Evolutionary conservation across 1,139 yeast species (phyloP), one percentile per base, ranked within the genome.

Genomic region (Saccharomycopsis crataegensis): DNA sequence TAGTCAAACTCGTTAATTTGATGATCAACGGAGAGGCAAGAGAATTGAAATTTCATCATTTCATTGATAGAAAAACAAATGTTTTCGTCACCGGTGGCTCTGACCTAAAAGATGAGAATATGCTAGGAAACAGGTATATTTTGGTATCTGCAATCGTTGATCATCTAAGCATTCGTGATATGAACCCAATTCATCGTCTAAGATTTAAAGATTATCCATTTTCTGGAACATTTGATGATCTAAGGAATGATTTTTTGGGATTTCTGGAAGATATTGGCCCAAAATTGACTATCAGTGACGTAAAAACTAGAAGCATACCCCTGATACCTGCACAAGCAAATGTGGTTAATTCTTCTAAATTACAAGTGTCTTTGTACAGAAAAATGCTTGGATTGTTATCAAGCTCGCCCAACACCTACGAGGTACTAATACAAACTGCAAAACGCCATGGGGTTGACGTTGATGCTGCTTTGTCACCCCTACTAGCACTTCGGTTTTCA

Each of bases 91-190:
- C 17, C 5, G 41, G 16, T 37, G 41, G 4, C 41, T 3, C 14
- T 14, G 16, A 37, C 4, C 52, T 55, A n/a, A 58, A 48, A n/a
- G 52, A 55, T 12, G 58, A 60, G 1, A 59, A 64, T 8, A 22
- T 22, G 28, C 4, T 22, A 4, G 28, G 28, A 22, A 22, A 22
- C 28, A 22, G 28, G 28, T 68, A 66, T 46, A 69, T 77, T 1
- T 64, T 82, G 28, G 71, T 83, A 5, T 81, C 86, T 62, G 91
- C 90, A 1, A 69, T 84, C 1, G 75, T 83, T 28, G 93, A 85
- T 64, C 74, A 76, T 54, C 40, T 36, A n/a, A 12, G 14, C 14
- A 11, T 36, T 36, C 5, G 40, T 36, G 12, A 12, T 11, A 5
- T 36, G 5, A 36, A n/a, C 40, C 14, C 40, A 36, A 12, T 36